These are phyloP conservation scores for Vitis labrusca DNA, from an alignment of 164 flowering plant species.

Conservation along the genomic window DNA sequence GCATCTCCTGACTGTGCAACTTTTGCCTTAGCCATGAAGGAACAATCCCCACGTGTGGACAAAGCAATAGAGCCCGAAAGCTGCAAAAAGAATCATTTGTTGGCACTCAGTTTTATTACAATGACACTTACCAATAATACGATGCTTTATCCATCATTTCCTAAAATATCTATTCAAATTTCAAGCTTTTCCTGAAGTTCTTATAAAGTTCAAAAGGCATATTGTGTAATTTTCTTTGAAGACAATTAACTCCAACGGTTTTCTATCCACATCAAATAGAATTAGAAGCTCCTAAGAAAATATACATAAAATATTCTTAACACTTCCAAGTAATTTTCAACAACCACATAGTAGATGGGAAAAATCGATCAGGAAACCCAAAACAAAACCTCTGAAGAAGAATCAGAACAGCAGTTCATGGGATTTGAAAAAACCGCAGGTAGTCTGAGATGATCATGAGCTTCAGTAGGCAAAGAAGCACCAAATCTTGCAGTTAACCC, in stretches of 20 bases:
- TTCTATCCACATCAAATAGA: no score
- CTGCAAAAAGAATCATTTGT: constrained; percentile 30
- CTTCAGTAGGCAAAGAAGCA: constrained; percentile 48
- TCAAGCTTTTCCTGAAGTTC: no score
- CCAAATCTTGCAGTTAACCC: constrained; percentile 84
- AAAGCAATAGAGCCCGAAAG: constrained; percentile 56
- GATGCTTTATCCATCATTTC: no score
- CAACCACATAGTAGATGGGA: not conserved
- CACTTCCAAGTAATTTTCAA: not conserved
- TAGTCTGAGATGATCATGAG: constrained; percentile 28
- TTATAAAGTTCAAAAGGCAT: no score
- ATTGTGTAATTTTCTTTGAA: no score
- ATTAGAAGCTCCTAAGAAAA: no score
- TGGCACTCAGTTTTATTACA: not conserved
- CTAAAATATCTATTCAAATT: no score
- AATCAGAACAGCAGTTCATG: constrained; percentile 46
- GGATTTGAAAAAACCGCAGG: constrained; percentile 63
- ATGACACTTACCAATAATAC: no score
- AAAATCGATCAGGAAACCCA: not conserved
- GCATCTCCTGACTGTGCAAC: constrained; percentile 70
- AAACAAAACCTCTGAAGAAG: constrained; percentile 54
- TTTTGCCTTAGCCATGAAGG: constrained; percentile 54
- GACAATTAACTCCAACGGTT: no score
- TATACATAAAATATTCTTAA: no score
- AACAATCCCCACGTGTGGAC: constrained; percentile 70